Evolutionary conservation across 108 stramenopile species (phyloP), one percentile per base, ranked within the genome.

Genomic region (Nannochloropsis gaditana): DNA sequence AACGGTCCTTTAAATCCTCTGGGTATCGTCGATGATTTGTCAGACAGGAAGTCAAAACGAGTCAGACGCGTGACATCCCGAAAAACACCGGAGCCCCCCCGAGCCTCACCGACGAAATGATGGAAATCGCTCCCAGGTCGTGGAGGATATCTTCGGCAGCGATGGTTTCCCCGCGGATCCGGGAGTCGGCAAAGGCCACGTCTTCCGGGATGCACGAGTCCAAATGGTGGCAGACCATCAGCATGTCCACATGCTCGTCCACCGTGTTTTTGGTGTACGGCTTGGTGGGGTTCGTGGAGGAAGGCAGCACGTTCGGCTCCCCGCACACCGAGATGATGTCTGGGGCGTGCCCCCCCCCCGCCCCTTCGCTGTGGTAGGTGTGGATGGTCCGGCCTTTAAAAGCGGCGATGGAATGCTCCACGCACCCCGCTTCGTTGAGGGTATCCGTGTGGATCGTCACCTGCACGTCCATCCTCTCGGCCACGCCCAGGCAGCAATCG

Each of bases 391-490:
- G 91, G 47, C 95, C 97, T 85, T 95, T 96, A 92, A 97, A 94
- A 45, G 98, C 98, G 21, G 93, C 93, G 84, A 99, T 90, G 42
- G 95, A 94, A 83, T 96, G 95, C 80, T 96, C 95, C 42, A 96
- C 94, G 91, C 94, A 96, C 6, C 95, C 95, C 79, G 93, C 92
- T 91, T 99, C 98, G 91, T 99, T 99, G 82, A 97, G 91, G 5
- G 98, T 99, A 91, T 99, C 98, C 4, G 98, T 97, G 86, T 99
- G 98, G 84, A 99, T 97, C n/a, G 96, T 97, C 45, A 97, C 93
- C 87, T 95, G 93, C 59, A 96, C 92, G 90, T 96, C 97, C 81
- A 94, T 19, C 21, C 41, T 11, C 80, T 41, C 80, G 6, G 95
- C 95, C 85, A 97, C 95, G 31, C 87, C 85, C 84, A 99, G 92